Base-by-base conservation (phyloP, 192 early-diverging fungal species). In the Kappamyces sp. region DNA sequence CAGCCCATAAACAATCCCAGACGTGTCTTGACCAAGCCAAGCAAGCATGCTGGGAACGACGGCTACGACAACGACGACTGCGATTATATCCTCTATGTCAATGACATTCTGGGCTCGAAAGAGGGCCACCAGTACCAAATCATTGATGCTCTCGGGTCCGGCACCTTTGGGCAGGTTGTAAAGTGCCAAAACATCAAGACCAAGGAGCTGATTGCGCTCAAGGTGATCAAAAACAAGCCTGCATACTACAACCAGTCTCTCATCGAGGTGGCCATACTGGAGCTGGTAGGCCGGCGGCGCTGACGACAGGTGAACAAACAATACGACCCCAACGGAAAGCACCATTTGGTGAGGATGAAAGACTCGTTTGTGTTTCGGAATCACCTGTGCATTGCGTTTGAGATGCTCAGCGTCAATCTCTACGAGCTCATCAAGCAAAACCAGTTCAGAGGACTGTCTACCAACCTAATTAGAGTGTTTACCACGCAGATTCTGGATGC, bases 371-470 rank as follows among this genome's bases (percentile, higher is more conserved):
- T 96, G 58, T 91, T 91, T 60, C 84, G 86, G 33, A 79, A 86
- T 41, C 96, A 99, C 67, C 79, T 99, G 22, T 96, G 94, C 59
- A 81, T 99, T 57, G 89, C 91, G n/a, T 96, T 93, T 75, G 96
- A 99, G 68, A 84, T 95, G 61, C 78, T 99, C 41, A 91, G 90
- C 31, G 87, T 96, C 59, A 99, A 99, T 70, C 69, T 99, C 11
- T 99, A 97, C 67, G 96, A 99, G 66, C 71, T 99, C 40, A 92
- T 97, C 72, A 96, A 95, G 61, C 94, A 96, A 65, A 97, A 97
- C 68, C 86, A 91, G 65, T 99, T 91, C 75, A 79, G 90, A 34
- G 96, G 96, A 12, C 72, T 99, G 38, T 89, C 88, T 49, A 91
- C 91, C 12, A 96, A 93, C 67, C 81, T 97, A 1, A 90, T 99